Evolutionary conservation across 2,329 filamentous ascomycete species (phyloP).

Genomic region (Fusarium nodosum): DNA sequence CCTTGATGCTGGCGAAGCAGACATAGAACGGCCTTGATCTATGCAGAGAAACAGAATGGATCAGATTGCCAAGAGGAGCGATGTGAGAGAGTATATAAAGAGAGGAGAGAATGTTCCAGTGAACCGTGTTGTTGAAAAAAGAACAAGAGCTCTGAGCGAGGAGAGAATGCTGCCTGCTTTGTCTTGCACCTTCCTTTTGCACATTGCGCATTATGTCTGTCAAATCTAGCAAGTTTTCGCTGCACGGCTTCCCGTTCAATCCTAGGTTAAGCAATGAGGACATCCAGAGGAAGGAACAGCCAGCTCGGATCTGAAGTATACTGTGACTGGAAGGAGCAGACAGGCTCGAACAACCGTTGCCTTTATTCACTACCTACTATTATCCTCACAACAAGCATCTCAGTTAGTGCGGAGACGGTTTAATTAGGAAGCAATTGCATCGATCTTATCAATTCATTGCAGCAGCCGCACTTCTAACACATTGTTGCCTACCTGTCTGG

Average conservation of each 20-base stretch:
- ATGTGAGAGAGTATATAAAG: too few species aligned
- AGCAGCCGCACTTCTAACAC: background rate
- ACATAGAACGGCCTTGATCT: background rate
- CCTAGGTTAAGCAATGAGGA: too few species aligned
- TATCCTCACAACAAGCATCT: background rate
- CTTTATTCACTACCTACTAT: background rate
- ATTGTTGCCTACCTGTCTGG: background rate
- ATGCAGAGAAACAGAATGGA: background rate
- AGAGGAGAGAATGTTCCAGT: background rate
- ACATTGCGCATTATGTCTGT: too few species aligned
- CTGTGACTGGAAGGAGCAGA: too few species aligned
- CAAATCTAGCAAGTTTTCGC: background rate
- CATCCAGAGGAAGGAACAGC: background rate
- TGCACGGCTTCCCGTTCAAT: background rate
- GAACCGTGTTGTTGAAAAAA: background rate
- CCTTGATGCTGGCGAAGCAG: slow-evolving; percentile 2
- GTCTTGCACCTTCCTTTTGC: background rate
- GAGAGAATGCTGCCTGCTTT: background rate
- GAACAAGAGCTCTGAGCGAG: background rate
- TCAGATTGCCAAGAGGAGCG: background rate
- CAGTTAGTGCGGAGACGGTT: background rate
- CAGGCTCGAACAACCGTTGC: background rate
- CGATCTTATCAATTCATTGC: too few species aligned
- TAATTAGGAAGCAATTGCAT: background rate
- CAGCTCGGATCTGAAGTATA: too few species aligned